A percentile compares a stretch with the other conserved stretches of the same genome.
Evolutionary conservation across 768 basidiomycete genomes (phyloP).

Genomic region (Brasilioporus rufonigricans): DNA sequence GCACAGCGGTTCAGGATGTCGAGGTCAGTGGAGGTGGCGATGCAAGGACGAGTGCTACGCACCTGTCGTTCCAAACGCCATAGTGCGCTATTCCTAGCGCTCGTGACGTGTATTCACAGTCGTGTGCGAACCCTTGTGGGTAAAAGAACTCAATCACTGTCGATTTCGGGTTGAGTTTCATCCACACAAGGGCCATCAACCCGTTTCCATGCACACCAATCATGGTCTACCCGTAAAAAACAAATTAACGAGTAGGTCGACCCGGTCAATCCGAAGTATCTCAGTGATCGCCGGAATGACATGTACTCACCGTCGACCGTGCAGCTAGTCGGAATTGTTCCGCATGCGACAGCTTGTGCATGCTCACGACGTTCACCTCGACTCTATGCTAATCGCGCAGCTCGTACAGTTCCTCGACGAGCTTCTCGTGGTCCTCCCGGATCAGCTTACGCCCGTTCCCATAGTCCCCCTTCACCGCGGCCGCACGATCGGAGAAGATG

Average conservation of each 20-base stretch:
- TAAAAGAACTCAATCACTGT: conserved; percentile 92
- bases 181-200: conserved; percentile 75
- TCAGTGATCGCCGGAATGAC: background rate
- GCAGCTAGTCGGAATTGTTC: conserved; percentile 83
- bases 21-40: background rate
- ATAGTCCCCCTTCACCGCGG: conserved; percentile 73
- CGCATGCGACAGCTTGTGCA: conserved; percentile 74
- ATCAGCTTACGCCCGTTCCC: conserved; percentile 85
- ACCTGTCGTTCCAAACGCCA: conserved; percentile 81
- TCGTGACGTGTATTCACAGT: conserved; percentile 89
- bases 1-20: background rate
- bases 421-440: no score
- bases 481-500: conserved; percentile 81
- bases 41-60: conserved; percentile 19
- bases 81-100: conserved; percentile 85
- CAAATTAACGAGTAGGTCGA: no score
- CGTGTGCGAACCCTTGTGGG: conserved; percentile 79
- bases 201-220: conserved; percentile 95
- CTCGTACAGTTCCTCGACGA: no score
- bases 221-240: conserved; percentile 62
- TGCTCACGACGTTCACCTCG: no score
- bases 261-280: background rate
- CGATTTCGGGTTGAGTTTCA: no score
- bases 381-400: no score
- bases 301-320: conserved; percentile 70